Base-by-base conservation (phyloP, 2,329 filamentous ascomycete species). In the Dactylellina haptotyla region DNA sequence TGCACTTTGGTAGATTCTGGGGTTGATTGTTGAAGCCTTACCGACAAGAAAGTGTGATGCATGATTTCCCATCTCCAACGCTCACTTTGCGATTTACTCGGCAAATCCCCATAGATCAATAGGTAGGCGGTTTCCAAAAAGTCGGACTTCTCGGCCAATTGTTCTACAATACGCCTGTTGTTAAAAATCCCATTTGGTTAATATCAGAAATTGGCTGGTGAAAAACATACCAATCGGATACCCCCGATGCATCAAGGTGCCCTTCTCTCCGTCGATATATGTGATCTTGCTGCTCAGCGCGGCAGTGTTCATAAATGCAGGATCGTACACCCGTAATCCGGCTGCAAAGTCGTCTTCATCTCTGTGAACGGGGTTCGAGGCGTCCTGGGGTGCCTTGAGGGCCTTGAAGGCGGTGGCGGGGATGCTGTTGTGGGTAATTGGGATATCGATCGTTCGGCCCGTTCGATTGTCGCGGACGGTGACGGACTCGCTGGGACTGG, bases 241-340 rank as follows among this genome's bases (percentile, higher is more conserved):
- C 41, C 84, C 84, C 6, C 84, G 83, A 77, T 85, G 86, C 41
- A 84, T 83, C 32, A 86, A 80, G 46, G 84, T 83, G 34, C 84
- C 84, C 20, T 84, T 83, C 67, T 81, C 81, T 34, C 84, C 84
- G 77, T 85, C 84, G 78, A 85, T 85, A 80, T 85, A 85, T 26
- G 83, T 85, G 77, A 85, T 85, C 53, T 79, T 81, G 76, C 82
- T 83, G 79, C 83, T 79, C 18, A 85, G 81, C 1, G 84, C 84
- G 16, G 84, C 83, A 1, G 84, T 85, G 80, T 85, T 85, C 81
- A 84, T 83, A 79, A 84, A 85, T 1, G 82, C 84, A n/a, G 84
- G 83, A 78, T 85, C 84, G 62, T 81, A 84, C 34, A 85, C 80
- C 20, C 83, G 79, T n/a, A 85, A 81, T 9, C 84, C 84, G 51